Base-by-base conservation (phyloP, 371 early-diverging fungal genomes). In the Mortierella sp. region DNA sequence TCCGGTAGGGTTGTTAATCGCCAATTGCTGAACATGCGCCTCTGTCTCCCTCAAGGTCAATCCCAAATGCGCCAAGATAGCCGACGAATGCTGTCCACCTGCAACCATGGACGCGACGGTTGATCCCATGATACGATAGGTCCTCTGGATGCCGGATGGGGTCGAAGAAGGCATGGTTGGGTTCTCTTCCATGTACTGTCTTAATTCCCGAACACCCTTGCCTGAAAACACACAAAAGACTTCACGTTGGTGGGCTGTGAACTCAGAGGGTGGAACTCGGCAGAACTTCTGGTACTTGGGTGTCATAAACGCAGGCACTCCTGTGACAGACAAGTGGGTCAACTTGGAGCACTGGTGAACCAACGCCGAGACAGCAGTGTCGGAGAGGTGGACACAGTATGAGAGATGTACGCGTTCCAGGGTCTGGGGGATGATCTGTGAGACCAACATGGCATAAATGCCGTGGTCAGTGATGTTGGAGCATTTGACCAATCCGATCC, bases 181-280 rank as follows among this genome's bases (percentile, higher is more conserved):
- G 54, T 74, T 74, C 38, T 74, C 74, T 8, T 68, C 42, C 24
- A 93, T 88, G 76, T 89, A 90, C 2, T 73, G 76, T 57, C 92
- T 80, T 45, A 93, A 70, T 13, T 92, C 91, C 71, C 89, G 87
- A 42, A 93, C 92, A n/a, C 92, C 92, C 68, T 89, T 84, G 4
- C 92, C 93, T 70, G 92, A 91, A 81, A 93, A 93, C 14, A 94
- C 94, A 84, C 93, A 93, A 88, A 94, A 94, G 16, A 91, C 90
- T 26, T 90, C 87, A 54, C 89, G 89, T 70, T 92, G 91, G 57
- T 91, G 91, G 1, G 82, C 77, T 9, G 89, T 90, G 55, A 92
- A 91, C 54, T 92, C 93, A 70, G 89, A 88, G 3, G 94, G 94
- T 21, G 94, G 91, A 14, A 84, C 84, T 28, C 94, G 84, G 77